Evolutionary conservation across 352 stramenopile genomes (phyloP), one percentile per base, ranked within the genome.

Genomic region (Phytophthora fragariae): DNA sequence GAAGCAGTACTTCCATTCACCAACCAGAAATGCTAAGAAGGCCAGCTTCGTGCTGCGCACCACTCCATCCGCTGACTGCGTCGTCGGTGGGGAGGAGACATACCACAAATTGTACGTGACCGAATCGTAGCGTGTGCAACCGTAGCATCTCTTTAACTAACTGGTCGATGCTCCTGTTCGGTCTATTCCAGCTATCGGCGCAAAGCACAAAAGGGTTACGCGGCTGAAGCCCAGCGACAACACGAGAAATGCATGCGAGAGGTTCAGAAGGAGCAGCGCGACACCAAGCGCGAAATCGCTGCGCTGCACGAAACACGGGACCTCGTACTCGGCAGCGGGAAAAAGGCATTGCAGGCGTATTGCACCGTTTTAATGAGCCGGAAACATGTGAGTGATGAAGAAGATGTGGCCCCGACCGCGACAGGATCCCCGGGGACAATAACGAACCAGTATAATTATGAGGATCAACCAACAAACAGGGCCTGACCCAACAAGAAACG

Each of bases 1-100:
- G 81, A 92, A 94, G 46, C 81, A 93, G 50, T 94, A 89, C 63
- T 81, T 94, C 62, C 80, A 76, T 3, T 83, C 82, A 1, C 82
- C 85, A 39, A 86, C 61, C 33, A 88, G 84, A 65, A 89, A 76
- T 58, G 64, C 84, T 7, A 92, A 91, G 73, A 92, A 91, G 58
- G 80, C 79, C 27, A 91, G 82, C 66, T 92, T 88, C 52, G 64
- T 97, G 24, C 64, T 92, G 37, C 89, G 91, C 19, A 97, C 91
- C 31, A 92, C 85, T 6, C 91, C 91, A 2, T 68, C 88, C 4
- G 73, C 81, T 14, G 79, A 88, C 33, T 97, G 90, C 65, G 68
- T 82, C 10, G 90, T 93, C 11, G 90, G 91, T 7, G 91, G 91
- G 8, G 85, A 94, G 56, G 91, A 92, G 44, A 97, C 89, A n/a